Base-by-base conservation (phyloP, 2,329 filamentous ascomycete species). In the Arthrobotrys pseudoclavata region DNA sequence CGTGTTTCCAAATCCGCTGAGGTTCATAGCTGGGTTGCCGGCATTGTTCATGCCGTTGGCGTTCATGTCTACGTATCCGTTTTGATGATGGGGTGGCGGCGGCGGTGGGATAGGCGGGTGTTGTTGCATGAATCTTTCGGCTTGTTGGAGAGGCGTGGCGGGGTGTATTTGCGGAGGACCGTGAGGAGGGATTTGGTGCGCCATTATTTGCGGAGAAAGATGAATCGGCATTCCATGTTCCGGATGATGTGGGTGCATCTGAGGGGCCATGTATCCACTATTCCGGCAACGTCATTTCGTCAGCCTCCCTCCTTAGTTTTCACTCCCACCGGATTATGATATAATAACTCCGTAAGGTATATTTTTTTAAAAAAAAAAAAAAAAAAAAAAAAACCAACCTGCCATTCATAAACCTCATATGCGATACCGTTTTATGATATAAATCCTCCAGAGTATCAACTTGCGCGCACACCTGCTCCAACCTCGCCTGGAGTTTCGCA, bases 1-100 rank as follows among this genome's bases (percentile, higher is more conserved):
- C 4, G 74, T 77, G 20, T 77, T 71, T 20, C 74, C 74, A 26
- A 77, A 77, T 18, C 74, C 74, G 15, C 74, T 77, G 34, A 71
- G 67, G 15, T 42, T 76, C 12, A 70, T 40, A 13, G 67, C 29
- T 0, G 50, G 20, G 9, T 22, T 31, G 24, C 26, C 18, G 6
- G 52, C 15, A 4, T 52, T 67, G 37, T 77, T 77, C 37, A 62
- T 24, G 7, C 42, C 61, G 18, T 77, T 77, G 5, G 67, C 53
- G 26, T 77, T 77, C 31, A 77, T 60, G 2, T 77, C 74, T 9
- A 55, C 10, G 15, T 71, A 71, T 10, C 52, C 29, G 15, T 45
- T 45, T 9, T 3, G n/a, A 20, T 45, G 42, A 20, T 68, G 29
- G 61, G 60, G 50, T 66, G 45, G 12, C 13, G 60, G 67, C 18